Percentiles rank a stretch among this genome's conserved stretches.
Conservation (phyloP, 768 basidiomycete genomes). For the Auriscalpium microsporum region DNA sequence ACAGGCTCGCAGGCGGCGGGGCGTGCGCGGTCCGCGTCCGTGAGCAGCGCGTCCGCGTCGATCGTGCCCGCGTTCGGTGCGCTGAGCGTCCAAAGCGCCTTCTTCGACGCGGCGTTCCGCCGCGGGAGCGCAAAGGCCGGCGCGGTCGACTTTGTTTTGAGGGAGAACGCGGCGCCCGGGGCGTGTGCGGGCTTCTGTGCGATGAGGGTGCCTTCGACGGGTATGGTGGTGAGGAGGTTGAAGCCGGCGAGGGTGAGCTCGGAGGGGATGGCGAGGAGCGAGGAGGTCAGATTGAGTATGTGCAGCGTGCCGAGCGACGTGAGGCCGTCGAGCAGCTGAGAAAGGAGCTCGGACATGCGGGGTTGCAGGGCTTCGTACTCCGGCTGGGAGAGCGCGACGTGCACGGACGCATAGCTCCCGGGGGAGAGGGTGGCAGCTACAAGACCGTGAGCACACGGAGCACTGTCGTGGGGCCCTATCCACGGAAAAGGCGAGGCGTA, state of each 20-base stretch:
- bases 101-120: slow-evolving; percentile 67
- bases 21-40: slow-evolving; percentile 70
- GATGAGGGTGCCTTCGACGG: slow-evolving; percentile 37
- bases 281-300: slow-evolving; percentile 44
- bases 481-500: slow-evolving; percentile 24
- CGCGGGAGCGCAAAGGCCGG: slow-evolving; percentile 29
- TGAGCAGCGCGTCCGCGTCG: slow-evolving; percentile 78
- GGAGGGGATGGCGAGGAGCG: slow-evolving; percentile 38
- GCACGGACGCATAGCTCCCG: slow-evolving; percentile 53
- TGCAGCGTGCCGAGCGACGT: slow-evolving; percentile 62
- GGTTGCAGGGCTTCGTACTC: slow-evolving; percentile 56
- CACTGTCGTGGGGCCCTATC: neutral
- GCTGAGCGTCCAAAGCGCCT: slow-evolving; percentile 80
- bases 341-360: slow-evolving; percentile 46
- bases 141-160: slow-evolving; percentile 26
- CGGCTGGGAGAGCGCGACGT: slow-evolving; percentile 52
- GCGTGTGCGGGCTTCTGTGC: slow-evolving; percentile 63
- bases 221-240: slow-evolving; percentile 37
- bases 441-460: neutral
- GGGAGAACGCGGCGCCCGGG: slow-evolving; percentile 31
- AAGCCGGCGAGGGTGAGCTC: slow-evolving; percentile 65
- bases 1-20: slow-evolving; percentile 74
- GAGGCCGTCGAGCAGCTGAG: slow-evolving; percentile 52
- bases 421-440: slow-evolving; percentile 51
- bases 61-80: slow-evolving; percentile 65